Conservation (phyloP, 2,329 filamentous ascomycete genomes). For the Pseudopyrenochaeta lycopersici region DNA sequence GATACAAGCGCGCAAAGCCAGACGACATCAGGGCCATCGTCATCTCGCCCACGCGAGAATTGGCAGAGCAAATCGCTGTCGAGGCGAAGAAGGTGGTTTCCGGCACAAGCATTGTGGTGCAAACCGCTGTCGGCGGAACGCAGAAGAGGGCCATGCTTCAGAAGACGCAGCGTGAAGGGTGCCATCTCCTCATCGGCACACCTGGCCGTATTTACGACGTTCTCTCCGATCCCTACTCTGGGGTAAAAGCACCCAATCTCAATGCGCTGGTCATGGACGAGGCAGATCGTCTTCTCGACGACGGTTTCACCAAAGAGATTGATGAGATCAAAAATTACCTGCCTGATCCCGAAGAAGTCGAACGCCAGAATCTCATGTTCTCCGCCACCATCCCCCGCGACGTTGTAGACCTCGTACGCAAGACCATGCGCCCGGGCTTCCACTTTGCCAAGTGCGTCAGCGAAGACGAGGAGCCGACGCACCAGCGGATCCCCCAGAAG, state of each 20-base stretch:
- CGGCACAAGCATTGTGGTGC: slow-evolving; percentile 73
- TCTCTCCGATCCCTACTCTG: slow-evolving; percentile 69
- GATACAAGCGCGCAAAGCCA: slow-evolving; percentile 53
- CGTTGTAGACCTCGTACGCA: slow-evolving; percentile 80
- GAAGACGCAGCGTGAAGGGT: slow-evolving; percentile 76
- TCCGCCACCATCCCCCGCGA: slow-evolving; percentile 90
- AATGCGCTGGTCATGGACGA: slow-evolving; percentile 71
- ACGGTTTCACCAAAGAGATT: slow-evolving; percentile 61
- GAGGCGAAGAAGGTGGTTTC: slow-evolving; percentile 76
- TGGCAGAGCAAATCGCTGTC: slow-evolving; percentile 70
- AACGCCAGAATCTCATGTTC: slow-evolving; percentile 92
- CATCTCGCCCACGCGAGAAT: slow-evolving; percentile 69
- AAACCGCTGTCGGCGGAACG: slow-evolving; percentile 91
- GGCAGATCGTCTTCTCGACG: slow-evolving; percentile 72
- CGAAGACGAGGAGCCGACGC: slow-evolving; percentile 83
- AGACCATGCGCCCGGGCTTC: slow-evolving; percentile 82
- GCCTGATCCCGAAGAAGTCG: slow-evolving; percentile 68
- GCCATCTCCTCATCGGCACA: slow-evolving; percentile 89
- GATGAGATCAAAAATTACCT: slow-evolving; percentile 61
- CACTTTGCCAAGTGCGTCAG: slow-evolving; percentile 90
- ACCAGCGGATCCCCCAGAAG: slow-evolving; percentile 83
- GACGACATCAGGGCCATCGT: slow-evolving; percentile 67
- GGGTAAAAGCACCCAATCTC: slow-evolving; percentile 70
- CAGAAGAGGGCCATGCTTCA: slow-evolving; percentile 74
- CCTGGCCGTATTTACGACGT: slow-evolving; percentile 88